A percentile compares a stretch with the other conserved stretches of the same genome.
These are phyloP conservation scores for Halteria grandinella DNA, from an alignment of 73 alveolate species.

Conservation along the genomic window DNA sequence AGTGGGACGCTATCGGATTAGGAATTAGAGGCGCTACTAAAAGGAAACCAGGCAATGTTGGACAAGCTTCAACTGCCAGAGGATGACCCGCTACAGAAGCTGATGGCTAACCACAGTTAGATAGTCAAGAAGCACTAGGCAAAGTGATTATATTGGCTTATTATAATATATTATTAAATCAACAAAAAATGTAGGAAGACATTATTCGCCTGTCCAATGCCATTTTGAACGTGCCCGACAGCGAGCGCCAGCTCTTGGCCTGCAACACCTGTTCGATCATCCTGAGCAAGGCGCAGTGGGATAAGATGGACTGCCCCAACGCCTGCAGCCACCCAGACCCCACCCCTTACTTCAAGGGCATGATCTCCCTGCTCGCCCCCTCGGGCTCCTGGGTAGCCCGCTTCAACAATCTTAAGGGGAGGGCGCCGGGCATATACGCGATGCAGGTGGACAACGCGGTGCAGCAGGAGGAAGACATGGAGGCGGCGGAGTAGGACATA, in stretches of 20 bases:
- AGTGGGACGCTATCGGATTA: too few relatives aligned
- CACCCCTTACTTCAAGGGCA: constrained; percentile 7
- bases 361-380: constrained; percentile 29
- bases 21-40: too few relatives aligned
- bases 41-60: constrained; percentile 18
- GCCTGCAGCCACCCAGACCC: constrained; percentile 1
- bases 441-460: neutral
- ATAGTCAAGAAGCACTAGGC: neutral
- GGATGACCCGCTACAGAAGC: neutral
- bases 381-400: constrained; percentile 40
- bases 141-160: too few relatives aligned
- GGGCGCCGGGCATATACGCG: constrained; percentile 41
- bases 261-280: constrained; percentile 24
- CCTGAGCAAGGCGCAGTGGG: constrained; percentile 4
- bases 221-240: constrained; percentile 9
- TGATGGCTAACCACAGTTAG: neutral
- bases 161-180: too few relatives aligned
- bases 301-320: neutral
- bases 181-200: neutral
- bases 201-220: neutral
- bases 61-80: neutral
- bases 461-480: neutral
- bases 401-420: neutral
- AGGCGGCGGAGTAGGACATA: neutral
- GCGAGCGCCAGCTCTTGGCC: neutral